A percentile compares a stretch with the other conserved stretches of the same genome.
Evolutionary conservation across 1,284 basidiomycete species (phyloP).

Genomic region (Ganoderma boninense): DNA sequence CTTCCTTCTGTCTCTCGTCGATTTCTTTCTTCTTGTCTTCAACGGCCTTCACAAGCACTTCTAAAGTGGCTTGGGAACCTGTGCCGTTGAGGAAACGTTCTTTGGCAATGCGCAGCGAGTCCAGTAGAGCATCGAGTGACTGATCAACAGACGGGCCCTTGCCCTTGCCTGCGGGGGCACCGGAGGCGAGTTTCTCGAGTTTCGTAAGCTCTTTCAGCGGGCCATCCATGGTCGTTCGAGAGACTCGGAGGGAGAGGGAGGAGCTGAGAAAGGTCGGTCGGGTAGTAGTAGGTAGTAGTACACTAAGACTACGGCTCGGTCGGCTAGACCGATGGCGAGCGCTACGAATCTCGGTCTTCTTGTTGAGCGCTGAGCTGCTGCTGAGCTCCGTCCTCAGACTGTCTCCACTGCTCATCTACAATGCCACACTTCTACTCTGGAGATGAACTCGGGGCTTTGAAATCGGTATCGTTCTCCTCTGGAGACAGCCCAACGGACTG

Average conservation of each 20-base stretch:
- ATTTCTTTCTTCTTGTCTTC: conserved; percentile 84
- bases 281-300: too few relatives aligned
- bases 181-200: conserved; percentile 68
- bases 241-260: background rate
- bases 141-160: conserved; percentile 67
- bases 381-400: too few relatives aligned
- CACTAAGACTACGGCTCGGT: too few relatives aligned
- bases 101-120: conserved; percentile 66
- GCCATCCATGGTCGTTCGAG: conserved; percentile 61
- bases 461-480: conserved; percentile 56
- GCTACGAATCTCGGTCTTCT: too few relatives aligned
- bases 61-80: conserved; percentile 61
- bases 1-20: conserved; percentile 88
- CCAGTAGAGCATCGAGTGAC: conserved; percentile 76
- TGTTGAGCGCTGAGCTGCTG: too few relatives aligned
- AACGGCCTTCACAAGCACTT: conserved; percentile 63
- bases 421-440: conserved; percentile 77
- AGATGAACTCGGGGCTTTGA: conserved; percentile 79
- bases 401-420: background rate
- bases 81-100: conserved; percentile 61
- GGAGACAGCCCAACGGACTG: conserved; percentile 31
- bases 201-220: conserved; percentile 78
- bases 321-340: too few relatives aligned
- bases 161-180: conserved; percentile 49
- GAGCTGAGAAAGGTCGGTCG: too few relatives aligned